Evolutionary conservation across 2,329 filamentous ascomycete species (phyloP).

Genomic region (Coniochaeta sp.): DNA sequence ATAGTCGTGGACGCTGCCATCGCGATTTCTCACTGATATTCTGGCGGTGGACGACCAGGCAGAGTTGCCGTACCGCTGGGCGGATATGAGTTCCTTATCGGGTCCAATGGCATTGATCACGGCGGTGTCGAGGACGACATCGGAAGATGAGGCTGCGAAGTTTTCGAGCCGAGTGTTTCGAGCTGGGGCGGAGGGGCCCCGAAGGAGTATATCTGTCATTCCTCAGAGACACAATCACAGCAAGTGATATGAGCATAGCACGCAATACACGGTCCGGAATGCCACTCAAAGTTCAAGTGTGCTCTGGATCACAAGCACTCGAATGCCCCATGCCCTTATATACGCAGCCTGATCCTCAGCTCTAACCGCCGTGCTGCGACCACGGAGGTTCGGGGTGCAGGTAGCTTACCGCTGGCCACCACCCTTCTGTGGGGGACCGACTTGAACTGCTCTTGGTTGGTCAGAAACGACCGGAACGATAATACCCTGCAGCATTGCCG

Average conservation of each 20-base stretch:
- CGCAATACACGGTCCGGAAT: too few relatives aligned
- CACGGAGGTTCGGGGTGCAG: background rate
- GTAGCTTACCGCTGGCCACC: too few relatives aligned
- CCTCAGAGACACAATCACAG: conserved; percentile 14
- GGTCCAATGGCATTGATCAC: conserved; percentile 3
- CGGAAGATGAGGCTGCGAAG: background rate
- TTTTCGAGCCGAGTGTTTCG: too few relatives aligned
- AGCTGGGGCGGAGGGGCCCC: conserved; percentile 6
- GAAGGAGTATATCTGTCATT: background rate
- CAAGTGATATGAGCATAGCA: conserved; percentile 3
- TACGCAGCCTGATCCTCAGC: background rate
- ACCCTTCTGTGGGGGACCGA: background rate
- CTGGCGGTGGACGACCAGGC: conserved; percentile 21
- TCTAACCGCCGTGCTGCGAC: background rate
- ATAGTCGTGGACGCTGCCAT: conserved; percentile 15
- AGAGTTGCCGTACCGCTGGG: conserved; percentile 17
- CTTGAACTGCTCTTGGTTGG: background rate
- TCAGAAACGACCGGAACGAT: too few relatives aligned
- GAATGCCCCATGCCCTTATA: background rate
- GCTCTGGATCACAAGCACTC: background rate
- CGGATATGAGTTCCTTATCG: conserved; percentile 12
- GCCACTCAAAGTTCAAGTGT: too few relatives aligned
- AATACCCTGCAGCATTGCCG: background rate
- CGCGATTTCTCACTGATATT: conserved; percentile 12
- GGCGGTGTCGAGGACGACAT: background rate